Evolutionary conservation across 1,139 yeast species (phyloP), one percentile per base, ranked within the genome.

Genomic region (Debaryomycetaceae sp.): DNA sequence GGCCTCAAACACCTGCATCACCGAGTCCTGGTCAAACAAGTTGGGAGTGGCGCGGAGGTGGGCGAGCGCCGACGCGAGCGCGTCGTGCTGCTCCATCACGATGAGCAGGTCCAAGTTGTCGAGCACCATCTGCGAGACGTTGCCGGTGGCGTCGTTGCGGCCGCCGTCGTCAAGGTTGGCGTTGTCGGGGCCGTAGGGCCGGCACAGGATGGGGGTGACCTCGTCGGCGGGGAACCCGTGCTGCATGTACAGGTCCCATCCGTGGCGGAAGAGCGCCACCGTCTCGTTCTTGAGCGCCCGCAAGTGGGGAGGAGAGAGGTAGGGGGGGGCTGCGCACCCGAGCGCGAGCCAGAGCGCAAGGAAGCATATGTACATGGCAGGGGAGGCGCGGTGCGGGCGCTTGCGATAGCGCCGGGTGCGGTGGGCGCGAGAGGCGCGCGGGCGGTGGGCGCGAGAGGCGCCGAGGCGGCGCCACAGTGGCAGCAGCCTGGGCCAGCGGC

Each of bases 161-260:
- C 74, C 75, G 2, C 75, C 63, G 45, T 86, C 80, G 4, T 56
- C 46, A 1, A 65, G 51, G 43, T 83, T 67, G 1, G 54, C 51
- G 34, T 54, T 64, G 47, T 84, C 85, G 5, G 86, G 76, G 1
- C 81, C 82, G 34, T 77, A 72, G 0, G 89, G 83, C 16, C 53
- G 56, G 50, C 97, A 89, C 0, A 80, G 53, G 4, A 84, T 48
- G 0, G 97, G 96, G 25, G 70, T 58, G 5, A 89, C 75, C 48
- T 86, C 96, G 53, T 89, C 97, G 16, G 63, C 73, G 0, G 97
- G 97, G 46, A 75, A 86, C 1, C 88, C 96, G 46, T 68, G 48
- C 1, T 58, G 53, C 61, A 83, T 64, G 50, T 89, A 89, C n/a
- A 78, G 69, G 31, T 64, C 48, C 83, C 93, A 84, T 1, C 84